Conservation (phyloP, 2,329 filamentous ascomycete genomes). For the Cordyceps militaris region DNA sequence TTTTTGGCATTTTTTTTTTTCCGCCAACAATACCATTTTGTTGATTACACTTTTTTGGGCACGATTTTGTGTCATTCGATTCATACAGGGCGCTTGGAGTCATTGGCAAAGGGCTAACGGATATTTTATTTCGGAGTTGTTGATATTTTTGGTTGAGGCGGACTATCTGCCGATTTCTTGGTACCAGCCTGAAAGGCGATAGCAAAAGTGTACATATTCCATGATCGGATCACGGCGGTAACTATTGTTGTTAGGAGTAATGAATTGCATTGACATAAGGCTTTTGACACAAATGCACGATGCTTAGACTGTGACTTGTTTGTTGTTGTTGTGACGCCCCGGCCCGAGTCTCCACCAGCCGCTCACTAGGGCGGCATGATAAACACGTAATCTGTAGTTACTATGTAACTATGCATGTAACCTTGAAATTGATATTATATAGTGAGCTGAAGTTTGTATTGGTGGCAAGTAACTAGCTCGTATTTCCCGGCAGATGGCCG, state of each 20-base stretch:
- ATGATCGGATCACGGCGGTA: constrained; percentile 29
- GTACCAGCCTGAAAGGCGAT: constrained; percentile 14
- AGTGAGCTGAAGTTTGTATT: background rate
- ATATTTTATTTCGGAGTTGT: constrained; percentile 33
- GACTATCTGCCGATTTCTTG: constrained; percentile 8
- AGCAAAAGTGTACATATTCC: constrained; percentile 36
- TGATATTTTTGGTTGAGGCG: constrained; percentile 15
- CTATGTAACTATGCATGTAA: background rate
- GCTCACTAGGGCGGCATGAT: background rate
- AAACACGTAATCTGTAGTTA: background rate
- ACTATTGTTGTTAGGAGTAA: constrained; percentile 25
- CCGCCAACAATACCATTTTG: constrained; percentile 23
- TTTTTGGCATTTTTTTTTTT: constrained; percentile 19
- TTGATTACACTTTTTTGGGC: constrained; percentile 26
- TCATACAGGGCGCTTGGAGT: constrained; percentile 37
- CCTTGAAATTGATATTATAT: background rate
- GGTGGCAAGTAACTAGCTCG: too few species aligned
- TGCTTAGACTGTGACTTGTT: background rate
- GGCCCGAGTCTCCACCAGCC: constrained; percentile 1
- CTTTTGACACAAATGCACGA: constrained; percentile 11
- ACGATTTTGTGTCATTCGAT: constrained; percentile 27
- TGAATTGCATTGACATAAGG: constrained; percentile 18
- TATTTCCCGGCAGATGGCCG: too few species aligned
- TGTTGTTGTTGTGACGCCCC: background rate
- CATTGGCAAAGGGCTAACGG: constrained; percentile 28